Conservation (phyloP, 2,329 filamentous ascomycete species). For the Diaporthe sp. region DNA sequence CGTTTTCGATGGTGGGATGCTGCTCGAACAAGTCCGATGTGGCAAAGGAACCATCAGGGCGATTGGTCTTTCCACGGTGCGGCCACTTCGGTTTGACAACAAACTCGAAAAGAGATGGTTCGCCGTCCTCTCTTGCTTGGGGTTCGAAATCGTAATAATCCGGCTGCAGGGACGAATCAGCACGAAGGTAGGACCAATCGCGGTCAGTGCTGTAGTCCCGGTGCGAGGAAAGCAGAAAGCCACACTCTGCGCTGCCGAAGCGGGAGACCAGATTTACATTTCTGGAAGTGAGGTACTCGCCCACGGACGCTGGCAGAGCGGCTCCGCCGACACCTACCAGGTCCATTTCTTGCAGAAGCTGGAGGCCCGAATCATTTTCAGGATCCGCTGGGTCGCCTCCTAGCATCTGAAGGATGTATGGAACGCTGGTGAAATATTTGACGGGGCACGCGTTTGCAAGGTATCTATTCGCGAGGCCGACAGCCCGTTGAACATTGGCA, state of each 20-base stretch:
- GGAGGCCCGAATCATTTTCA: constrained; percentile 57
- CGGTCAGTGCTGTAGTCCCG: constrained; percentile 66
- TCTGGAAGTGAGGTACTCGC: constrained; percentile 64
- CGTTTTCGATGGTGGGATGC: constrained; percentile 64
- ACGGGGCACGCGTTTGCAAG: constrained; percentile 49
- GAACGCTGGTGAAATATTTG: constrained; percentile 74
- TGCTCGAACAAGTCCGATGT: constrained; percentile 74
- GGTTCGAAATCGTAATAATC: constrained; percentile 61
- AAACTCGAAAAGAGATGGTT: constrained; percentile 61
- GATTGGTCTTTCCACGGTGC: constrained; percentile 70
- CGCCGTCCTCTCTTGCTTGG: constrained; percentile 50
- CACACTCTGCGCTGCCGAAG: constrained; percentile 77
- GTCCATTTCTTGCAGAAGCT: constrained; percentile 64
- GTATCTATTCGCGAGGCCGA: constrained; percentile 54
- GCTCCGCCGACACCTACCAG: constrained; percentile 76
- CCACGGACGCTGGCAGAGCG: constrained; percentile 66
- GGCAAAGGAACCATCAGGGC: constrained; percentile 71
- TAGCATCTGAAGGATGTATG: constrained; percentile 70
- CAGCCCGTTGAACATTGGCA: constrained; percentile 63
- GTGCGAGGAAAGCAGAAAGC: constrained; percentile 75
- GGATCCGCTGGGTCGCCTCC: constrained; percentile 45
- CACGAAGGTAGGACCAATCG: constrained; percentile 74
- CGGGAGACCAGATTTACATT: constrained; percentile 72
- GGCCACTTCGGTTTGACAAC: constrained; percentile 71
- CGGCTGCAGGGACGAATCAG: constrained; percentile 43